Percentiles rank a stretch among this genome's conserved stretches.
These are phyloP conservation scores for Novymonas esmeraldas DNA, from an alignment of 208 protist species.

Conservation along the genomic window DNA sequence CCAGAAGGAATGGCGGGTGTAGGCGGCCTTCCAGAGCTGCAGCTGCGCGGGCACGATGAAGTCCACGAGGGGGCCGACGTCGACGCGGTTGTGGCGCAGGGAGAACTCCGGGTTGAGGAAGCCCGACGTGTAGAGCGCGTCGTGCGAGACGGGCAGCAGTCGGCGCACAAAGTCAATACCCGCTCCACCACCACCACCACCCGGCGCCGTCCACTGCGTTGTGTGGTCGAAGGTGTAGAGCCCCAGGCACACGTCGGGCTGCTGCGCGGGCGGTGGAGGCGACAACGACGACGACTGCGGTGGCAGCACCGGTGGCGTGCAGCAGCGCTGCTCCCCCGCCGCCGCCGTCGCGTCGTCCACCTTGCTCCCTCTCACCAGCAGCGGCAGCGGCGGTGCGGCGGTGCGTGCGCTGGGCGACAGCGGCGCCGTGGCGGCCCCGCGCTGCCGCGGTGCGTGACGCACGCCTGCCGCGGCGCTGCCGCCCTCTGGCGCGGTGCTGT, in stretches of 20 bases:
- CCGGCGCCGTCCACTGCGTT: constrained; percentile 11
- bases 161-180: constrained; percentile 25
- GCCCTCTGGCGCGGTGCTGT: too few relatives aligned
- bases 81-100: constrained; percentile 38
- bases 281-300: background rate
- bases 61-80: constrained; percentile 59
- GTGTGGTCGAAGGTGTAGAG: constrained; percentile 30
- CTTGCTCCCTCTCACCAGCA: background rate
- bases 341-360: background rate
- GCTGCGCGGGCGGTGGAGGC: too few relatives aligned
- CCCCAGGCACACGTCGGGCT: background rate
- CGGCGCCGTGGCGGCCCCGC: background rate
- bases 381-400: background rate
- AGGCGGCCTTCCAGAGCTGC: constrained; percentile 39
- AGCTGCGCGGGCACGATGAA: constrained; percentile 31
- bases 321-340: background rate
- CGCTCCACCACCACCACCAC: background rate
- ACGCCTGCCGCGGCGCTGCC: too few relatives aligned
- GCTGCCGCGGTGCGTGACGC: background rate
- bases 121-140: constrained; percentile 47
- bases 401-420: background rate
- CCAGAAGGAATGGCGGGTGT: constrained; percentile 54
- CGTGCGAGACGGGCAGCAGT: constrained; percentile 40
- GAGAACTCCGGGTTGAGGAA: constrained; percentile 62
- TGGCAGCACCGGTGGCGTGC: background rate